Conservation (phyloP, 2,329 filamentous ascomycete species). For the Hypoxylon sp. region DNA sequence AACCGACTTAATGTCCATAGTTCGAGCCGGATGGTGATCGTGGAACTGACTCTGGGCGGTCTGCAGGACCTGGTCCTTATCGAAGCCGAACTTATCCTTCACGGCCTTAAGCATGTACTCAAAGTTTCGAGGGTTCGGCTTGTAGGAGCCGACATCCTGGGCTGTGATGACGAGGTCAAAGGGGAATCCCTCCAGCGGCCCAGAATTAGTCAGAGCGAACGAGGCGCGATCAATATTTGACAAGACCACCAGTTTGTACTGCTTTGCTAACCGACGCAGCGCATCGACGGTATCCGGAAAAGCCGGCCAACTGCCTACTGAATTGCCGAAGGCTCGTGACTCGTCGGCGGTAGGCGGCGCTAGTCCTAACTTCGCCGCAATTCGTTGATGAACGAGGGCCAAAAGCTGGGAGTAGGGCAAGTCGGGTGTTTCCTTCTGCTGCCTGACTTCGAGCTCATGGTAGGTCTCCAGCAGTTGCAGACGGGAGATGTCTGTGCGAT, state of each 20-base stretch:
- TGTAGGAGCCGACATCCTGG: constrained; percentile 78
- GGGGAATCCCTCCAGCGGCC: constrained; percentile 61
- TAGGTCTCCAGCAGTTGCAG: constrained; percentile 18
- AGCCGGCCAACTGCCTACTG: constrained; percentile 66
- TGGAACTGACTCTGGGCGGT: constrained; percentile 76
- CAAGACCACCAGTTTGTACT: constrained; percentile 70
- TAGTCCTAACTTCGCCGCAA: constrained; percentile 60
- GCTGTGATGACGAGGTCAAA: constrained; percentile 76
- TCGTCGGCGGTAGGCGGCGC: constrained; percentile 53
- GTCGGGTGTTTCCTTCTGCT: constrained; percentile 66
- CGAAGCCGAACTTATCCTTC: constrained; percentile 65
- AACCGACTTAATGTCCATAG: constrained; percentile 66
- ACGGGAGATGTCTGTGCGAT: constrained; percentile 52
- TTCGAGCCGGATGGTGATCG: constrained; percentile 75
- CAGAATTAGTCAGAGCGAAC: constrained; percentile 59
- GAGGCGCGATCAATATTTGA: constrained; percentile 69
- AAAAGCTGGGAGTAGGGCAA: constrained; percentile 72
- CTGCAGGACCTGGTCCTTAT: constrained; percentile 64
- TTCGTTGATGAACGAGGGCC: constrained; percentile 58
- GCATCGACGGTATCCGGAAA: constrained; percentile 70
- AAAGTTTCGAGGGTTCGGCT: constrained; percentile 75
- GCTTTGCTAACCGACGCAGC: constrained; percentile 60
- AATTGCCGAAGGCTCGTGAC: constrained; percentile 61
- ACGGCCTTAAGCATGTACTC: constrained; percentile 71
- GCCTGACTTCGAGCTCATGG: constrained; percentile 58